A percentile compares a stretch with the other conserved stretches of the same genome.
These are phyloP conservation scores for Grosmannia serpens DNA, from an alignment of 2,329 filamentous ascomycete species.

Conservation along the genomic window DNA sequence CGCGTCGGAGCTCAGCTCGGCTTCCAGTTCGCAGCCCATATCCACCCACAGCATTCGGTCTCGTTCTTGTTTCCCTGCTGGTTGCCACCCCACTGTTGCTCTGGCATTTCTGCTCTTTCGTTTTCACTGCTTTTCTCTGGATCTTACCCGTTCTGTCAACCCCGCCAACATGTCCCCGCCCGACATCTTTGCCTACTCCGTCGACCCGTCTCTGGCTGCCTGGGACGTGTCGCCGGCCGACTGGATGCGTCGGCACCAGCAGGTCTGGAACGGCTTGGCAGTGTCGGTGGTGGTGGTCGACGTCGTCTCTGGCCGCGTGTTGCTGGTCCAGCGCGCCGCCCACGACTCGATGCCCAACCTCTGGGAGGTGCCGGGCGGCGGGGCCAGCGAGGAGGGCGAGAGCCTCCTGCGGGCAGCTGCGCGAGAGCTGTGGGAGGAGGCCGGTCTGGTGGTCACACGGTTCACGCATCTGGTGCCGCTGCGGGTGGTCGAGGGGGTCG, in stretches of 20 bases:
- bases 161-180: background rate
- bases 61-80: too few relatives aligned
- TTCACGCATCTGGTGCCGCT: conserved; percentile 15
- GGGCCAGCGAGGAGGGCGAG: conserved; percentile 24
- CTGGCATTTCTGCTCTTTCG: too few relatives aligned
- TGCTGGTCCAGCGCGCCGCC: conserved; percentile 27
- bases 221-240: conserved; percentile 12
- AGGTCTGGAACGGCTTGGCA: conserved; percentile 13
- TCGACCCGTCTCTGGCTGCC: conserved; percentile 10
- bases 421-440: conserved; percentile 31
- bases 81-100: too few relatives aligned
- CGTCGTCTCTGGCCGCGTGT: conserved; percentile 16
- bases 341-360: conserved; percentile 25
- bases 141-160: too few relatives aligned
- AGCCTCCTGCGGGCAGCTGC: conserved; percentile 24
- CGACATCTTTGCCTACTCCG: conserved; percentile 11
- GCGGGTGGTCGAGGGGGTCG: background rate
- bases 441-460: conserved; percentile 20
- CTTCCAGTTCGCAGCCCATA: too few relatives aligned
- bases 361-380: conserved; percentile 30
- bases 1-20: too few relatives aligned
- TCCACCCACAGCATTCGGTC: too few relatives aligned
- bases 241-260: conserved; percentile 13
- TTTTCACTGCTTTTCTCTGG: too few relatives aligned
- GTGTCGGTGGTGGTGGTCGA: conserved; percentile 20